A percentile compares a stretch with the other conserved stretches of the same genome.
Evolutionary conservation across 345 rosid genomes (phyloP).

Genomic region (Boechera divaricarpa): DNA sequence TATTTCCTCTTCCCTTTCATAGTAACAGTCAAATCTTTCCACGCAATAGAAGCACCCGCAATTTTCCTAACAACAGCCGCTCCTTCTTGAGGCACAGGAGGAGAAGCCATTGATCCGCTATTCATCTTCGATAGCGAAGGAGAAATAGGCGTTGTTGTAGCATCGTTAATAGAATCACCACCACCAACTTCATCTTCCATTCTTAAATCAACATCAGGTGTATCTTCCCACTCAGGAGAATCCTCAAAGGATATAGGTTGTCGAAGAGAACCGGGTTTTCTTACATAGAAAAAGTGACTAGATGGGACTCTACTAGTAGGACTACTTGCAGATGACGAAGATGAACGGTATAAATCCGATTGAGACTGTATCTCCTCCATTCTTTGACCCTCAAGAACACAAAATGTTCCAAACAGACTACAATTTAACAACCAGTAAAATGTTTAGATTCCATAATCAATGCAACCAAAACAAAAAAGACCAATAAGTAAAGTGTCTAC

Average conservation of each 20-base stretch:
- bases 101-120: conserved; percentile 88
- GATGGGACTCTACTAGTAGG: conserved; percentile 97
- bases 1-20: conserved; percentile 87
- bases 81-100: conserved; percentile 59
- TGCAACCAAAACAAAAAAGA: neutral
- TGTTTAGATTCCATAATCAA: neutral
- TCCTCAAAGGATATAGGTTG: conserved; percentile 98
- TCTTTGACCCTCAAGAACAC: conserved; percentile 35
- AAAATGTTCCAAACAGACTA: conserved; percentile 26
- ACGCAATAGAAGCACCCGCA: conserved; percentile 89
- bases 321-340: conserved; percentile 97
- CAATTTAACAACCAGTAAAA: neutral
- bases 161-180: conserved; percentile 69
- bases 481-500: conserved; percentile 7
- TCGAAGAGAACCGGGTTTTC: conserved; percentile 88
- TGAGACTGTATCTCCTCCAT: conserved; percentile 99
- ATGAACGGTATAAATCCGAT: conserved; percentile 92
- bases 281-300: conserved; percentile 88
- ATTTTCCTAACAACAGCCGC: conserved; percentile 63
- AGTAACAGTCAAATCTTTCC: conserved; percentile 96
- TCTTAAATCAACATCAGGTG: conserved; percentile 76
- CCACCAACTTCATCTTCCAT: conserved; percentile 62
- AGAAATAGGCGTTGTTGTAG: conserved; percentile 66
- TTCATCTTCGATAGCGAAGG: conserved; percentile 89
- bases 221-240: conserved; percentile 99